Conservation (phyloP, 2,329 filamentous ascomycete genomes). For the Mariannaea elegans region DNA sequence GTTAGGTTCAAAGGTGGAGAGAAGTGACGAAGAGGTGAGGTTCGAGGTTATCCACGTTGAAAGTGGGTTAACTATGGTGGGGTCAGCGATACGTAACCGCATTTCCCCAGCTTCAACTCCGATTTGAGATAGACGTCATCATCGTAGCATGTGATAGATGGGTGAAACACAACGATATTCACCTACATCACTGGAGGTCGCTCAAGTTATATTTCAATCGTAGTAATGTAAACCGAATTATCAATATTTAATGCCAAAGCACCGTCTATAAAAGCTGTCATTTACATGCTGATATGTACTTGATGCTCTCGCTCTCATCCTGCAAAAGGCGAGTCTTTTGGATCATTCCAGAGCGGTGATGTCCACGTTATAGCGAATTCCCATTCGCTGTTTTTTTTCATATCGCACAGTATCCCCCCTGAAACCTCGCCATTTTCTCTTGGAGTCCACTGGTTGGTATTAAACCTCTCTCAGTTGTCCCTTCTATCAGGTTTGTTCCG, state of each 20-base stretch:
- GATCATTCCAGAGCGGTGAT: conserved; percentile 13
- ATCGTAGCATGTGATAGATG: conserved; percentile 5
- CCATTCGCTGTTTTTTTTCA: not conserved
- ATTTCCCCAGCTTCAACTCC: conserved; percentile 8
- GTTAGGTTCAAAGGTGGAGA: not conserved
- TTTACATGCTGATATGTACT: conserved; percentile 9
- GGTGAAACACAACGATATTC: not conserved
- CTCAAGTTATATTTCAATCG: no score
- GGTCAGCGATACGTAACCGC: conserved; percentile 21
- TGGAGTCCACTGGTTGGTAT: not conserved
- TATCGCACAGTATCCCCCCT: not conserved
- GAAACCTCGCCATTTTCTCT: not conserved
- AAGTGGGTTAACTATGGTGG: conserved; percentile 17
- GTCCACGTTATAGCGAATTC: not conserved
- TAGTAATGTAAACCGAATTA: not conserved
- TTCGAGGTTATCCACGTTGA: conserved; percentile 13
- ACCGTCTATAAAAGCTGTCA: conserved; percentile 11
- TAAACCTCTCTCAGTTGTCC: not conserved
- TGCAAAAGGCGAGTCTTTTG: not conserved
- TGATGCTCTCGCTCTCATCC: conserved; percentile 2
- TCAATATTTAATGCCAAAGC: not conserved
- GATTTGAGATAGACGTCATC: not conserved
- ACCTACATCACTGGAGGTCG: no score
- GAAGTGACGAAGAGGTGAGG: not conserved
- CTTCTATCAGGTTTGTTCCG: conserved; percentile 26